phyloP scores from a whole-genome alignment of 73 alveolate genomes.

The Diophrys appendiculata region DNA sequence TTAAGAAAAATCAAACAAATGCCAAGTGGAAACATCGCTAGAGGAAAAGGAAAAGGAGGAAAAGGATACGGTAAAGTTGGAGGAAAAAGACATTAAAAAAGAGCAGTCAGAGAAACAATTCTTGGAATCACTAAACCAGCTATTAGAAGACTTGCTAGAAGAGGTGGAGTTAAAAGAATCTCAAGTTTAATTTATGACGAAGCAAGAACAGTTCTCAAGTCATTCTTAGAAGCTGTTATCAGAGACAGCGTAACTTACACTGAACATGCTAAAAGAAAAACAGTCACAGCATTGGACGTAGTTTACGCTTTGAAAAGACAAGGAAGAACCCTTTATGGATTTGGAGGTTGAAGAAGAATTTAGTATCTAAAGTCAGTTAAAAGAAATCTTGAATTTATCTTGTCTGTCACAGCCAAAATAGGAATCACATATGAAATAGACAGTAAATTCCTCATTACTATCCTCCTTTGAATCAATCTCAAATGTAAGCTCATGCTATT shows the following conservation, averaged over 20 bases:
- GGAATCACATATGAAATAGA: constrained; percentile 83
- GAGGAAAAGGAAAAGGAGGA: constrained; percentile 69
- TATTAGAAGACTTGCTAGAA: constrained; percentile 80
- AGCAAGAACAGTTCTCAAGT: constrained; percentile 68
- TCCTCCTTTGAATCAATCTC: too few species aligned
- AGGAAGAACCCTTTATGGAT: constrained; percentile 89
- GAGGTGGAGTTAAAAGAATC: constrained; percentile 88
- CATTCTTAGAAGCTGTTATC: constrained; percentile 66
- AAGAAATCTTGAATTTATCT: constrained; percentile 59
- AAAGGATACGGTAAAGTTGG: constrained; percentile 76
- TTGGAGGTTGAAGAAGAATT: constrained; percentile 74
- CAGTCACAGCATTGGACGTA: constrained; percentile 86
- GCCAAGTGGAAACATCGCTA: too few species aligned
- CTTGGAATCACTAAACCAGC: constrained; percentile 82
- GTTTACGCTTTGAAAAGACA: constrained; percentile 88
- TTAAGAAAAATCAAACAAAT: too few species aligned
- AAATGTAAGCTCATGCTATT: too few species aligned
- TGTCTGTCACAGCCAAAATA: constrained; percentile 78
- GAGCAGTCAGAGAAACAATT: constrained; percentile 68
- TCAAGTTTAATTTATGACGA: constrained; percentile 66
- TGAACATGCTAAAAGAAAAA: constrained; percentile 83
- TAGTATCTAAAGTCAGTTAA: too few species aligned
- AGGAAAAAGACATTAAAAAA: constrained; percentile 68
- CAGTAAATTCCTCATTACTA: constrained; percentile 66
- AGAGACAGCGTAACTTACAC: constrained; percentile 78